Evolutionary conservation across 371 early-diverging fungal genomes (phyloP), one percentile per base, ranked within the genome.

Genomic region (Syncephalastrum sp.): DNA sequence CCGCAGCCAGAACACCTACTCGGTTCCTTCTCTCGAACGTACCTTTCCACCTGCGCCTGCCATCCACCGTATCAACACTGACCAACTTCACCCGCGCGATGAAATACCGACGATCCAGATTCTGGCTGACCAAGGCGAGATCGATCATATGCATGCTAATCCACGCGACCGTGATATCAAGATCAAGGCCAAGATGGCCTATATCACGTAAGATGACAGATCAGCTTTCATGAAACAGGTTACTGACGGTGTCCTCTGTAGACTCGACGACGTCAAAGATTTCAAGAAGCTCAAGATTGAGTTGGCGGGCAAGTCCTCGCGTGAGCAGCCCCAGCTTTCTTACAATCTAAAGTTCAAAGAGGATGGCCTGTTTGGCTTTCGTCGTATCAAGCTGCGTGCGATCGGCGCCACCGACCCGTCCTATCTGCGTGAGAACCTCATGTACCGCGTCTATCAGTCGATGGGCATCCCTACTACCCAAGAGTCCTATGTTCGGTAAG

Each of bases 301-400:
- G 42, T 45, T 76, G 5, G 59, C 68, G 3, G 77, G 77, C 3
- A 64, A 71, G 12, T 64, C 65, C 3, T 67, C 70, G n/a, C 62
- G 69, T 24, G 49, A 47, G 1, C 47, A 62, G 19, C 54, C 64
- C 8, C 72, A 76, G 51, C 47, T 69, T n/a, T 53, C 73, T 4
- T 76, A 76, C 44, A 70, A 65, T 16, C 44, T 72, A 19, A 67
- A 72, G 14, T 16, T 70, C 5, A 66, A 72, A 42, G 49, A 62
- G 14, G n/a, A 53, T 4, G 56, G 52, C 0, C 59, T 60, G 6
- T 69, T 57, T 54, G 59, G 63, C 12, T 69, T 60, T 23, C 61
- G 59, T 29, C 57, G 66, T 5, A 15, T 75, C 24, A 75, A 75
- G 44, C 56, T 75, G 2, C 60, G 76, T 19, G 51, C 72, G 1